Evolutionary conservation across 352 stramenopile genomes (phyloP).

Genomic region (Pythium vanterpoolii): DNA sequence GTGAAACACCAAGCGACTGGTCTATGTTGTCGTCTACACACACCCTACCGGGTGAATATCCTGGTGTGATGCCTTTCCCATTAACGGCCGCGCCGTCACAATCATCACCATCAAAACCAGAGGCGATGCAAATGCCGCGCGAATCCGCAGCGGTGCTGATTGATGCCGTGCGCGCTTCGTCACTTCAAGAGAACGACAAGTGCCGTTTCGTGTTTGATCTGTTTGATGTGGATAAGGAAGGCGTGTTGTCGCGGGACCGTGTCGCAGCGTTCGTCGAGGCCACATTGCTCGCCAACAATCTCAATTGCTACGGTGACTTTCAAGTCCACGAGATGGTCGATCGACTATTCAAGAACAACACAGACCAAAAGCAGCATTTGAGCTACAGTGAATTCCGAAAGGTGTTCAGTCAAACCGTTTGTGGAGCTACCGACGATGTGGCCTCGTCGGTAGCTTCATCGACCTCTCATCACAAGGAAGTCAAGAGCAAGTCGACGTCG

Average conservation of each 20-base stretch:
- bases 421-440: not conserved
- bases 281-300: too few species aligned
- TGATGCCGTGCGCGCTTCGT: too few species aligned
- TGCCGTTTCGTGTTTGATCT: too few species aligned
- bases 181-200: too few species aligned
- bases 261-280: too few species aligned
- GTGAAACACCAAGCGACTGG: constrained; percentile 2
- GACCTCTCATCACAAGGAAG: not conserved
- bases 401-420: constrained; percentile 37
- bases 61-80: constrained; percentile 6
- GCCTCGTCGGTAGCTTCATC: not conserved
- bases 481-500: not conserved
- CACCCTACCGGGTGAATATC: constrained; percentile 10
- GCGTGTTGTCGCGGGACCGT: too few species aligned
- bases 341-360: too few species aligned
- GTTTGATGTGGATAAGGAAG: too few species aligned
- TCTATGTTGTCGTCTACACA: constrained; percentile 16
- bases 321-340: too few species aligned
- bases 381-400: constrained; percentile 51
- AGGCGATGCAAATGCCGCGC: too few species aligned
- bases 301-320: too few species aligned
- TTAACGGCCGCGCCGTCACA: not conserved
- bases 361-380: constrained; percentile 36
- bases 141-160: too few species aligned
- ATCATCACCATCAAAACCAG: constrained; percentile 19